These are phyloP conservation scores for Picochlorum sp. DNA, from an alignment of 139 green algal species.

Conservation along the genomic window DNA sequence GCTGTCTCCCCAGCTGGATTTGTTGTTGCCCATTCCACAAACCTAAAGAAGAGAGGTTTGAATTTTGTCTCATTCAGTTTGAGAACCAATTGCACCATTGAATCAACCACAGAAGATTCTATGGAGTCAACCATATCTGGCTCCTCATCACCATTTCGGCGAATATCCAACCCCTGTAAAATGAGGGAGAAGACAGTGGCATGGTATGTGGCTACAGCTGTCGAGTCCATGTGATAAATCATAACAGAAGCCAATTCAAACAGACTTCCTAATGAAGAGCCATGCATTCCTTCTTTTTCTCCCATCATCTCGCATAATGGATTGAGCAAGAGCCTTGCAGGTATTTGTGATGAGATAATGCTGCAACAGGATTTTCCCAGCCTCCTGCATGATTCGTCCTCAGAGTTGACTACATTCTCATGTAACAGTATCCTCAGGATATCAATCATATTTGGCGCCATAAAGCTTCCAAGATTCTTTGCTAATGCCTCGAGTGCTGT, in stretches of 20 bases:
- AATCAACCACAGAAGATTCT: constrained; percentile 42
- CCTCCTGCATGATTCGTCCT: constrained; percentile 6
- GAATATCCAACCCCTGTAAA: constrained; percentile 63
- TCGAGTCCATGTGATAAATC: constrained; percentile 48
- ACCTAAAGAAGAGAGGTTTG: constrained; percentile 81
- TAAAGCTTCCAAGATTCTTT: constrained; percentile 46
- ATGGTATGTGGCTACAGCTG: constrained; percentile 40
- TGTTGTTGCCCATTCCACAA: constrained; percentile 71
- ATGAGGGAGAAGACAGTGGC: constrained; percentile 59
- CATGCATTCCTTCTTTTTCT: constrained; percentile 17
- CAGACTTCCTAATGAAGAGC: constrained; percentile 14
- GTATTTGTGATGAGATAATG: constrained; percentile 32
- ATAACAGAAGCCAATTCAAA: constrained; percentile 43
- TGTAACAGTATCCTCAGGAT: constrained; percentile 55
- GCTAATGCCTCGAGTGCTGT: constrained; percentile 53
- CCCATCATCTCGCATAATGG: constrained; percentile 47
- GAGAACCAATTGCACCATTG: constrained; percentile 66
- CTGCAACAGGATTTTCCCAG: constrained; percentile 24
- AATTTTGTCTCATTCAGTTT: constrained; percentile 85
- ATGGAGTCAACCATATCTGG: constrained; percentile 14
- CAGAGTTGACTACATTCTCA: constrained; percentile 19
- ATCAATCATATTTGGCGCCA: constrained; percentile 51
- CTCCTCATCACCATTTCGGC: constrained; percentile 15
- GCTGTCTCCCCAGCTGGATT: not conserved
- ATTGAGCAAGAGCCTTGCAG: constrained; percentile 59